phyloP scores from a whole-genome alignment of 2,329 filamentous ascomycete species.

The Pseudogymnoascus sp. region DNA sequence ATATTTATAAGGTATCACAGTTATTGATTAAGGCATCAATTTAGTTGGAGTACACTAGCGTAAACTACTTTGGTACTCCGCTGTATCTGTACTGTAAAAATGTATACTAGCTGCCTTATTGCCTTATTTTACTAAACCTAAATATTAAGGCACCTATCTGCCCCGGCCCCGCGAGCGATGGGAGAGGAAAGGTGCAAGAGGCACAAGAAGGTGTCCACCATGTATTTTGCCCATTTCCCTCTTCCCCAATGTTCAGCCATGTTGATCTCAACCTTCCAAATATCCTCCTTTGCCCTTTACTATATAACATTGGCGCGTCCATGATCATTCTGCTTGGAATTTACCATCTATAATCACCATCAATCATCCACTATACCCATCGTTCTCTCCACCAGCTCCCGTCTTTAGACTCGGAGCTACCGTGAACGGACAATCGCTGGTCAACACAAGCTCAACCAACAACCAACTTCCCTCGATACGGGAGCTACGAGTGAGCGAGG shows the following conservation, averaged over 20 bases:
- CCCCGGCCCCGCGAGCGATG: not conserved
- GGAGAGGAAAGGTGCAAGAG: slow-evolving; percentile 1
- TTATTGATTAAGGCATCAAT: not conserved
- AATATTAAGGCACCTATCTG: not conserved
- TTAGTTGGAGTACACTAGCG: not conserved
- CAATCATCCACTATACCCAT: not conserved
- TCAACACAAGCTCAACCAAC: slow-evolving; percentile 7
- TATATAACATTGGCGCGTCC: slow-evolving; percentile 5
- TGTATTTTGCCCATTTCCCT: slow-evolving; percentile 6
- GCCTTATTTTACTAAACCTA: not conserved
- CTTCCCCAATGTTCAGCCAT: slow-evolving; percentile 2
- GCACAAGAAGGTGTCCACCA: slow-evolving; percentile 4
- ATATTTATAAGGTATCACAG: not conserved
- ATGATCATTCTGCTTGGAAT: not conserved
- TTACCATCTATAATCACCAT: not conserved
- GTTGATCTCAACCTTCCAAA: slow-evolving; percentile 1
- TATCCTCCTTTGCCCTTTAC: not conserved
- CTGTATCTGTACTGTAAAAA: not conserved
- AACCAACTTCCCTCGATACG: slow-evolving; percentile 5
- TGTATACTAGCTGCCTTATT: not conserved
- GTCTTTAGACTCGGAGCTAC: slow-evolving; percentile 5
- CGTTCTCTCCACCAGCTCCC: not conserved
- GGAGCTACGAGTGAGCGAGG: not conserved
- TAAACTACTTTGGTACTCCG: not conserved
- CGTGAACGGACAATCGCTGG: slow-evolving; percentile 2